Conservation (phyloP, 202 grass and related monocot genomes). For the Brachypodium distachyon region DNA sequence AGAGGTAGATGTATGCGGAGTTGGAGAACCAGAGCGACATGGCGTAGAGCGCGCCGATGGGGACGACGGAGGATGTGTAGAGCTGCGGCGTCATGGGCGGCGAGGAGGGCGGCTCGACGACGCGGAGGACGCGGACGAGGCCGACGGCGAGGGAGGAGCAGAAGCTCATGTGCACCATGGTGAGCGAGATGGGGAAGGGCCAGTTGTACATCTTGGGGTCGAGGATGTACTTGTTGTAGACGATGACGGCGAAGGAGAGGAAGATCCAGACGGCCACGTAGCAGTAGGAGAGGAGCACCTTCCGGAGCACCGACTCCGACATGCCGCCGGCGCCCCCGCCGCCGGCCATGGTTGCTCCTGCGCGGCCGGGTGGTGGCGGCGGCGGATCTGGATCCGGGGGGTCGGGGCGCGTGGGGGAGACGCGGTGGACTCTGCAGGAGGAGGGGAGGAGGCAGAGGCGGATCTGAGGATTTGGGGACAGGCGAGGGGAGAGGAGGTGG, state of each 20-base stretch:
- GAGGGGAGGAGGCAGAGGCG: not conserved
- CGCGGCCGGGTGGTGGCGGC: not conserved
- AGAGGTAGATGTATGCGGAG: constrained; percentile 99
- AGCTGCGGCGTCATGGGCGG: constrained; percentile 69
- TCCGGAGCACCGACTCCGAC: constrained; percentile 71
- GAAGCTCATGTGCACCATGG: constrained; percentile 95
- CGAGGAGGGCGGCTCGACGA: constrained; percentile 66
- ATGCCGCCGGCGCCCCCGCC: constrained; percentile 31
- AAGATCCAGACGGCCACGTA: constrained; percentile 96
- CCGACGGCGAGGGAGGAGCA: constrained; percentile 83
- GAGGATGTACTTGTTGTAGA: constrained; percentile 99
- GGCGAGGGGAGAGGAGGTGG: not conserved
- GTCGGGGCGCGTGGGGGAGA: not conserved
- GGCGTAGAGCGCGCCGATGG: constrained; percentile 95
- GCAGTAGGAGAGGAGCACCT: constrained; percentile 88
- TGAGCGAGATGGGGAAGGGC: constrained; percentile 97
- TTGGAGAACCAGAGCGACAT: constrained; percentile 99
- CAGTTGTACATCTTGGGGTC: constrained; percentile 99
- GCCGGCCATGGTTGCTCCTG: constrained; percentile 32
- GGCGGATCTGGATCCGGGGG: constrained; percentile 39
- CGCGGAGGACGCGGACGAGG: constrained; percentile 71
- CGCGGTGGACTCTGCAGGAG: not conserved
- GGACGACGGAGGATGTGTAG: constrained; percentile 74
- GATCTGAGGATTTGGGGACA: constrained; percentile 33
- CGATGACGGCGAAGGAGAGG: constrained; percentile 95